Percentiles rank a stretch among this genome's conserved stretches.
Conservation (phyloP, 2,329 filamentous ascomycete genomes). For the Truncatella angustata region DNA sequence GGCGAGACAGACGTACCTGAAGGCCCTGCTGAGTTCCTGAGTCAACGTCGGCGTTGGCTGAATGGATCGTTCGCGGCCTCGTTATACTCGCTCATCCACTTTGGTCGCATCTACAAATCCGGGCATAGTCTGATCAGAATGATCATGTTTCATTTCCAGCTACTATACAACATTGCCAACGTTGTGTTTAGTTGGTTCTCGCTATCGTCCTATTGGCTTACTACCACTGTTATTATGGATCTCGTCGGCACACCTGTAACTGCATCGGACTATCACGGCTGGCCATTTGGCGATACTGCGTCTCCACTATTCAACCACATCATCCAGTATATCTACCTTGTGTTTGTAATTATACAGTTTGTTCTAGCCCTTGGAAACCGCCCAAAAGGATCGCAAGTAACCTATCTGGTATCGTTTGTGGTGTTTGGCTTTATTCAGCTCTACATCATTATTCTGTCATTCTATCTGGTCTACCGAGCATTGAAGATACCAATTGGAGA, state of each 20-base stretch:
- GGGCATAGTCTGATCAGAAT: constrained; percentile 97
- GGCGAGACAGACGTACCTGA: constrained; percentile 98
- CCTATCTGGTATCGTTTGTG: constrained; percentile 86
- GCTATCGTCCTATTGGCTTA: constrained; percentile 92
- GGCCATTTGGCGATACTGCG: constrained; percentile 84
- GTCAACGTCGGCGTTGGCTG: constrained; percentile 95
- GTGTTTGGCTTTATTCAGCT: constrained; percentile 85
- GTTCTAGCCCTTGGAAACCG: constrained; percentile 94
- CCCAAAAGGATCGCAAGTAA: constrained; percentile 91
- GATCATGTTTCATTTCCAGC: constrained; percentile 97
- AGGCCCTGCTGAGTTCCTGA: constrained; percentile 94
- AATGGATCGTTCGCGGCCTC: constrained; percentile 98
- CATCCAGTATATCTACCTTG: constrained; percentile 88
- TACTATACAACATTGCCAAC: constrained; percentile 90
- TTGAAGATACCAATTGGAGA: constrained; percentile 65
- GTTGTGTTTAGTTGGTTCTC: constrained; percentile 90
- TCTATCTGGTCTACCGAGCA: constrained; percentile 82
- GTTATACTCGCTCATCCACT: constrained; percentile 97
- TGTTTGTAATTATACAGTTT: constrained; percentile 90
- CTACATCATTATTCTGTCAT: constrained; percentile 85
- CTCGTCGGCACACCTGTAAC: constrained; percentile 74
- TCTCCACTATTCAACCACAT: constrained; percentile 91
- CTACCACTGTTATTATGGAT: constrained; percentile 97
- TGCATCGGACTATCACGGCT: constrained; percentile 57
- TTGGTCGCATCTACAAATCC: constrained; percentile 97